phyloP scores from a whole-genome alignment of 352 stramenopile species.

The Pythium utonaiense region DNA sequence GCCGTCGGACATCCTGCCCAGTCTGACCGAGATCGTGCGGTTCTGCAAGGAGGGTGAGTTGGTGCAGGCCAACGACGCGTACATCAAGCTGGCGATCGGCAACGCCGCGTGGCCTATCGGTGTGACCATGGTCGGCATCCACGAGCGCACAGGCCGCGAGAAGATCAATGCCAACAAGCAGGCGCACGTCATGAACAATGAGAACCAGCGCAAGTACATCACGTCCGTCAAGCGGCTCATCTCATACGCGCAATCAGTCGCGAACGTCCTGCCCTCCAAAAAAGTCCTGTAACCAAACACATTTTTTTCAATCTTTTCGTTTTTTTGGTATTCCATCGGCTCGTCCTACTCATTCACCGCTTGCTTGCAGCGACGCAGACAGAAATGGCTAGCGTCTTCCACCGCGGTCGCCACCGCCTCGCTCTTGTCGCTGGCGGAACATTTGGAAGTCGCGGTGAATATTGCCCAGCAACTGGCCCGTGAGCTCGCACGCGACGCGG shows the following conservation, averaged over 20 bases:
- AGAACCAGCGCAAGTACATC: constrained; percentile 98
- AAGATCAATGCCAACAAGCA: constrained; percentile 98
- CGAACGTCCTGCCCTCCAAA: constrained; percentile 82
- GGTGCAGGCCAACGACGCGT: constrained; percentile 95
- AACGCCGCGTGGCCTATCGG: constrained; percentile 98
- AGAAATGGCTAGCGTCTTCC: neutral
- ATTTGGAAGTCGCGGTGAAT: constrained; percentile 80
- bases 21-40: constrained; percentile 92
- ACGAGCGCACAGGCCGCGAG: constrained; percentile 92
- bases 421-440: constrained; percentile 46
- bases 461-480: constrained; percentile 53
- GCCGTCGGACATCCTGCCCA: constrained; percentile 82
- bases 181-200: constrained; percentile 99
- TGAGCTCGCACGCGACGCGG: constrained; percentile 66
- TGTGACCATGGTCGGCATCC: constrained; percentile 99
- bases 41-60: constrained; percentile 93
- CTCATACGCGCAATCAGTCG: constrained; percentile 93
- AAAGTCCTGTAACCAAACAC: constrained; percentile 54
- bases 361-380: constrained; percentile 3
- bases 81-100: constrained; percentile 97
- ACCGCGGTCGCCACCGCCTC: constrained; percentile 21
- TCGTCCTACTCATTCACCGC: neutral
- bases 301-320: neutral
- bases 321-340: neutral
- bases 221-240: constrained; percentile 98